These are phyloP conservation scores for Calonectria ilicicola DNA, from an alignment of 2,329 filamentous ascomycete species.

Conservation along the genomic window DNA sequence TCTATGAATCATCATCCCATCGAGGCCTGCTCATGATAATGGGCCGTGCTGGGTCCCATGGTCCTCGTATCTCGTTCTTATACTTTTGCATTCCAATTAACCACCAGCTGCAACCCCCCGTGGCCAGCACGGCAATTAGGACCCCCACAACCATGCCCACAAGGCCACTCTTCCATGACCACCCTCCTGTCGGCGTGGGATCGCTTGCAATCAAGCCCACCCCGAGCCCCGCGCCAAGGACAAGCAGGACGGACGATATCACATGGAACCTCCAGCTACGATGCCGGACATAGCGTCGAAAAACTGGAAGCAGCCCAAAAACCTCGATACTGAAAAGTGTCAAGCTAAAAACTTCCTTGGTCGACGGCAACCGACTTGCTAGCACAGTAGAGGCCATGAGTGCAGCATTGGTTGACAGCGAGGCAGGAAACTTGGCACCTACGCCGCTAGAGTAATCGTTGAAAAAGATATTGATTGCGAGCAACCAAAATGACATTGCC, in stretches of 20 bases:
- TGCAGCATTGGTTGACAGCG: conserved; percentile 92
- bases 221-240: conserved; percentile 83
- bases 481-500: conserved; percentile 93
- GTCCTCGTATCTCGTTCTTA: conserved; percentile 98
- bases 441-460: conserved; percentile 91
- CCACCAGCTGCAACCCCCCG: conserved; percentile 98
- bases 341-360: conserved; percentile 93
- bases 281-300: conserved; percentile 87
- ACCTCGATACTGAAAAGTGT: conserved; percentile 98
- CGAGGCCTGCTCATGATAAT: conserved; percentile 78
- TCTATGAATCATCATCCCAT: conserved; percentile 56
- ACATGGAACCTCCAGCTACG: conserved; percentile 87
- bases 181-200: conserved; percentile 50
- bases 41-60: conserved; percentile 95
- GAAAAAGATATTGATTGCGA: conserved; percentile 96
- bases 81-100: conserved; percentile 97
- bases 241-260: conserved; percentile 78
- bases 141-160: conserved; percentile 82
- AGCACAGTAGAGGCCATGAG: conserved; percentile 97
- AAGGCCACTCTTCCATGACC: conserved; percentile 68
- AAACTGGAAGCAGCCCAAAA: conserved; percentile 97
- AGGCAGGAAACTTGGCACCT: conserved; percentile 74
- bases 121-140: conserved; percentile 79
- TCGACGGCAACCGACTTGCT: conserved; percentile 88
- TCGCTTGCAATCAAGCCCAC: conserved; percentile 73